phyloP scores from a whole-genome alignment of 2,329 filamentous ascomycete genomes.

The Ceratocystis papillata region DNA sequence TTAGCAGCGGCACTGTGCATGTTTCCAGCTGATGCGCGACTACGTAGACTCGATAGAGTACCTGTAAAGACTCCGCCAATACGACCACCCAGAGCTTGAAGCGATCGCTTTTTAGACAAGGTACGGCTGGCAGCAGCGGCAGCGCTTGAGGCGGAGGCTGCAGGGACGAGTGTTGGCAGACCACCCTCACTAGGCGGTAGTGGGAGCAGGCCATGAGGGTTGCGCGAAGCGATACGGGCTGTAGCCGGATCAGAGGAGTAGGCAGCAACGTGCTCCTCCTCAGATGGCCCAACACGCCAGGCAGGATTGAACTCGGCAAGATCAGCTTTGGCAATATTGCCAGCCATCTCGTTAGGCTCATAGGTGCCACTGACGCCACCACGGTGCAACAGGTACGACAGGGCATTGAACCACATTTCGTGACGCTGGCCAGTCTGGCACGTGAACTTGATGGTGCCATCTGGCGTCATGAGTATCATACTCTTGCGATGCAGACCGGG shows the following conservation, averaged over 20 bases:
- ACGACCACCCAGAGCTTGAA: conserved; percentile 47
- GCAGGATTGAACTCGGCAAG: conserved; percentile 74
- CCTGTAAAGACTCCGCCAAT: conserved; percentile 42
- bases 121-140: conserved; percentile 29
- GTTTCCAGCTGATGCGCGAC: conserved; percentile 33
- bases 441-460: conserved; percentile 84
- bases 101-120: conserved; percentile 29
- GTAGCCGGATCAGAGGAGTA: conserved; percentile 19
- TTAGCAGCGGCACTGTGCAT: conserved; percentile 8
- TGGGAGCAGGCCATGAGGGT: conserved; percentile 31
- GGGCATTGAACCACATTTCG: conserved; percentile 96
- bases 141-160: conserved; percentile 27
- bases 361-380: conserved; percentile 49
- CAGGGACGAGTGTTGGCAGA: conserved; percentile 6
- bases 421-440: conserved; percentile 87
- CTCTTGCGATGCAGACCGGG: conserved; percentile 92
- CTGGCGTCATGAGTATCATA: conserved; percentile 78
- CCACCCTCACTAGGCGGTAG: conserved; percentile 40
- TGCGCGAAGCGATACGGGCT: conserved; percentile 17
- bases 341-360: conserved; percentile 47
- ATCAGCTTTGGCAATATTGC: conserved; percentile 50
- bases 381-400: conserved; percentile 82
- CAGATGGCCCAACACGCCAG: conserved; percentile 26
- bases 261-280: conserved; percentile 21
- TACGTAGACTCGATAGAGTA: conserved; percentile 45